Conservation (phyloP, 257 asterid species). For the Nicotiana attenuata region DNA sequence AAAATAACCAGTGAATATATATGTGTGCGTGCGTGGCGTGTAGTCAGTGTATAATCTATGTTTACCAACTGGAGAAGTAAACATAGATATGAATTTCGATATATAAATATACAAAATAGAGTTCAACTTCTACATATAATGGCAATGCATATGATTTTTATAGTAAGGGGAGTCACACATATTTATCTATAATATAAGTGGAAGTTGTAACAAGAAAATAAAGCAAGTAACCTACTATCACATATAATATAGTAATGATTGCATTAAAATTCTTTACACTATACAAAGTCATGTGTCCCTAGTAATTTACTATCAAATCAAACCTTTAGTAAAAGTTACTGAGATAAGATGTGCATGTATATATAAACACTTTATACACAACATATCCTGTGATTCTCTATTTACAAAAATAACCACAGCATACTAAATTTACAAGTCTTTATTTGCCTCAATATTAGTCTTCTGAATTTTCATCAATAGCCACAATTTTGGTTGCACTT, state of each 20-base stretch:
- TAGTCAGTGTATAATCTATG: too few species aligned
- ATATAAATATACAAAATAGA: neutral
- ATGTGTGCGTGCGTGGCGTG: too few species aligned
- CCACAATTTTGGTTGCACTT: slow-evolving; percentile 38
- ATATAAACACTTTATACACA: neutral
- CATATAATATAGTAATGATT: neutral
- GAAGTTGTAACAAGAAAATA: neutral
- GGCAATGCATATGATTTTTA: neutral
- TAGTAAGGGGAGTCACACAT: too few species aligned
- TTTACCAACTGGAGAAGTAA: too few species aligned
- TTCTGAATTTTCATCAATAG: slow-evolving; percentile 36
- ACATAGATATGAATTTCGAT: too few species aligned
- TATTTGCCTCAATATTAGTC: slow-evolving; percentile 25
- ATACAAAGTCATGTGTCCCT: neutral
- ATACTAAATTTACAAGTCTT: neutral
- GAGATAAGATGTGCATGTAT: neutral
- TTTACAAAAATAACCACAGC: slow-evolving; percentile 31
- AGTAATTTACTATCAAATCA: neutral
- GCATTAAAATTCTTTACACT: neutral
- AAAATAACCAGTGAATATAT: too few species aligned
- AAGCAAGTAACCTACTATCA: neutral
- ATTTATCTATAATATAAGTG: neutral
- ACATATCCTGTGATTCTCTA: slow-evolving; percentile 8
- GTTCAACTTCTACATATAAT: neutral
- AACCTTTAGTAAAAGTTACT: neutral